A percentile compares a stretch with the other conserved stretches of the same genome.
phyloP scores from a whole-genome alignment of 352 stramenopile genomes.

The Pythium volutum region DNA sequence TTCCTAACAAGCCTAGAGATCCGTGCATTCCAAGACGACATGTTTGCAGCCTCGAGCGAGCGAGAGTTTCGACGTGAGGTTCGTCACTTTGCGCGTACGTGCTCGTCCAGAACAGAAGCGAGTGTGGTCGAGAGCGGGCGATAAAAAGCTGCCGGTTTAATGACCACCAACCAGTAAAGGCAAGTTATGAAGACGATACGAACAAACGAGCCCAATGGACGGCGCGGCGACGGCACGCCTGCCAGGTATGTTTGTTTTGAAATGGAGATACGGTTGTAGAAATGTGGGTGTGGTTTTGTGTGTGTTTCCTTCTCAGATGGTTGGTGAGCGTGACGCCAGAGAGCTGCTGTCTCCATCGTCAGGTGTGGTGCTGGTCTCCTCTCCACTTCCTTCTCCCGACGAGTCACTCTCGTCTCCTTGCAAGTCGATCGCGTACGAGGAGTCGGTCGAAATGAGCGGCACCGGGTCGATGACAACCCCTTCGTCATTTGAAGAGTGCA shows the following conservation, averaged over 20 bases:
- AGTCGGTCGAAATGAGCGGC: slow-evolving; percentile 45
- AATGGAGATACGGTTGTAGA: slow-evolving; percentile 12
- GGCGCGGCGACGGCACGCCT: background rate
- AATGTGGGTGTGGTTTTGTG: slow-evolving; percentile 1
- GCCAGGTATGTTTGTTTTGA: slow-evolving; percentile 12
- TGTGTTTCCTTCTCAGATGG: slow-evolving; percentile 2
- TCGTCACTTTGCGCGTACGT: slow-evolving; percentile 82
- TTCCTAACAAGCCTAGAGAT: slow-evolving; percentile 65
- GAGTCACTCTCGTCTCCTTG: background rate
- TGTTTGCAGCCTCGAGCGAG: slow-evolving; percentile 64
- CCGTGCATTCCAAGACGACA: slow-evolving; percentile 54
- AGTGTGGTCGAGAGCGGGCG: slow-evolving; percentile 32
- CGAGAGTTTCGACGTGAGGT: slow-evolving; percentile 68
- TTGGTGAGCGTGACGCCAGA: slow-evolving; percentile 1
- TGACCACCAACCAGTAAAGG: background rate
- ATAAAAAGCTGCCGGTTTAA: slow-evolving; percentile 1
- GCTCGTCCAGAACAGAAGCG: slow-evolving; percentile 61
- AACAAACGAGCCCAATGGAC: slow-evolving; percentile 15
- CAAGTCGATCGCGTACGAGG: slow-evolving; percentile 54
- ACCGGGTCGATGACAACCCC: slow-evolving; percentile 12
- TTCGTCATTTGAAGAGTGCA: background rate
- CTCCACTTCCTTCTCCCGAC: slow-evolving; percentile 3
- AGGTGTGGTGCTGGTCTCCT: background rate
- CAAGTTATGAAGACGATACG: background rate
- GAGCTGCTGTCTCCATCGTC: background rate